phyloP scores from a whole-genome alignment of 1,139 yeast species.

The Taphrina confusa region DNA sequence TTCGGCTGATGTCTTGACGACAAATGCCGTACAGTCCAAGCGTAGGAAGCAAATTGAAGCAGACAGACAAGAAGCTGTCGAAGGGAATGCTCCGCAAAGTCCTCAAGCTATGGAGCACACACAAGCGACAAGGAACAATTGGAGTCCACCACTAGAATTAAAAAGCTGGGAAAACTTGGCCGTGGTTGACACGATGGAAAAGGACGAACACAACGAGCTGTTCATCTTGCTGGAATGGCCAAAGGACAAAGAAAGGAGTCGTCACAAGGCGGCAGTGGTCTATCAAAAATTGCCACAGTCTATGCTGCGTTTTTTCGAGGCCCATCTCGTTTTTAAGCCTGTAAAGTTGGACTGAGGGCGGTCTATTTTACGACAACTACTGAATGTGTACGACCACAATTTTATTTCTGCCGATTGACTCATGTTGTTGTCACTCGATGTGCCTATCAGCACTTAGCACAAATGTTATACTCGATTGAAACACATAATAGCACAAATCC shows the following conservation, averaged over 20 bases:
- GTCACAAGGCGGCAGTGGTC: slow-evolving; percentile 1
- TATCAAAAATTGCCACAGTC: slow-evolving; percentile 13
- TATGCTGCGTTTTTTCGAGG: slow-evolving; percentile 13
- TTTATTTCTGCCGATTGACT: no score
- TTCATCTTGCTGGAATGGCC: slow-evolving; percentile 10
- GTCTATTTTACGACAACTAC: no score
- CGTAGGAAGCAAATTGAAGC: not conserved
- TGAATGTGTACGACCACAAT: no score
- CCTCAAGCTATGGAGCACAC: not conserved
- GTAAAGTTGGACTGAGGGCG: no score
- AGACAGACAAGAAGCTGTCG: not conserved
- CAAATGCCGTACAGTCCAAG: not conserved
- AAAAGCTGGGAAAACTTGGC: slow-evolving; percentile 6
- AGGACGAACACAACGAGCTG: not conserved
- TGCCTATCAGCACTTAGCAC: no score
- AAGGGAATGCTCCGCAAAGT: no score
- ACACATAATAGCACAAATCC: no score
- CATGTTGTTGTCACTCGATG: no score
- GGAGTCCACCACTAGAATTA: slow-evolving; percentile 10
- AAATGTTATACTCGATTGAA: no score
- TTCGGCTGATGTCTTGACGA: not conserved
- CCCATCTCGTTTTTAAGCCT: slow-evolving; percentile 8
- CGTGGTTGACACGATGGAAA: not conserved
- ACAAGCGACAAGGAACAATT: not conserved
- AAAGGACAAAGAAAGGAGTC: not conserved